Evolutionary conservation across 2,329 filamentous ascomycete genomes (phyloP), one percentile per base, ranked within the genome.

Genomic region (Hypomyces rosellus): DNA sequence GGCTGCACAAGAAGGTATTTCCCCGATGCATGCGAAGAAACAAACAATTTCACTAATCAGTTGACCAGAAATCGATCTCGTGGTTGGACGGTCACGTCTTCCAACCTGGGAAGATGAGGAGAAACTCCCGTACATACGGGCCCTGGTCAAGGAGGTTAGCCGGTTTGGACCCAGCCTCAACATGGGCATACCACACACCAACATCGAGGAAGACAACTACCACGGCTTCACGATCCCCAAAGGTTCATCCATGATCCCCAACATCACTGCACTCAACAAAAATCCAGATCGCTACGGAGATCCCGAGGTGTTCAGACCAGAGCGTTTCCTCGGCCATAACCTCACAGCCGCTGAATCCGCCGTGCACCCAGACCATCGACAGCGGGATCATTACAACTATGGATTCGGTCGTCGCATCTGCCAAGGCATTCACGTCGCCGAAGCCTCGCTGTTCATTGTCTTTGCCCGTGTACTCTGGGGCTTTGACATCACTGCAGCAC

Each of bases 341-440:
- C 58, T 59, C 22, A 63, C 56, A 8, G 58, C 53, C 46, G 64
- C 59, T 8, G 65, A 68, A 72, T 45, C 46, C 3, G 49, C 52
- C 9, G 53, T 42, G 6, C 46, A 50, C 15, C 51, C 66, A 0
- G 70, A 74, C 48, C 62, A 63, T 0, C 61, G 63, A 1, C 69
- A 77, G 57, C 68, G 76, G 8, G 77, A 80, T 45, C 71, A 75
- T 7, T 80, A 77, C 59, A 71, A 69, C 0, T 83, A 80, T 49
- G 79, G 80, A 15, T 74, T 73, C 11, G 80, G 80, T 1, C 69
- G 79, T 8, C 69, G 80, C 20, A 71, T 82, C 40, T 84, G 81
- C 60, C 78, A 75, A 5, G 81, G 80, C 0, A 76, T 78, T 33
- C 75, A 80, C 48, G 65, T 83, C 1, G 76, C 76, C 0, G 73